A percentile compares a stretch with the other conserved stretches of the same genome.
These are phyloP conservation scores for Pseudopediastrum boryanum DNA, from an alignment of 139 green algal genomes.

Conservation along the genomic window DNA sequence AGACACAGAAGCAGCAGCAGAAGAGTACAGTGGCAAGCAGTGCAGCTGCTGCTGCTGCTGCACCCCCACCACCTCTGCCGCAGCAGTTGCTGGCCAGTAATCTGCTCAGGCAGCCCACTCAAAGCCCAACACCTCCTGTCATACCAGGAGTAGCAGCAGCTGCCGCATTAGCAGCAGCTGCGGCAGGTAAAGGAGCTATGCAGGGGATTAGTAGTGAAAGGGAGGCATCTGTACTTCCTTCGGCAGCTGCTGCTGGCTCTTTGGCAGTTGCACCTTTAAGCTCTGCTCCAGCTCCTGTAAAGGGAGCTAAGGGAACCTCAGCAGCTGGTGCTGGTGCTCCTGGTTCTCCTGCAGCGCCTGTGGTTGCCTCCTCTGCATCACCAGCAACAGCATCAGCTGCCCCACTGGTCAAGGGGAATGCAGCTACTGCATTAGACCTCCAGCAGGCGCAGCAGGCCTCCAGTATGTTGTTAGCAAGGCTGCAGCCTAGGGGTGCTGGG, in stretches of 20 bases:
- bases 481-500: not conserved
- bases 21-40: not conserved
- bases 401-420: constrained; percentile 16
- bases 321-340: not conserved
- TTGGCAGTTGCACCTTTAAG: not conserved
- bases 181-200: no score
- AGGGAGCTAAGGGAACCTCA: not conserved
- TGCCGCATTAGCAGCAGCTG: constrained; percentile 1
- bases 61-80: not conserved
- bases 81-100: constrained; percentile 1
- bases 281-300: not conserved
- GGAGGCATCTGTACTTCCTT: no score
- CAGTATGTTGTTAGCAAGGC: constrained; percentile 6
- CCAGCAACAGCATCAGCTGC: not conserved
- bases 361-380: not conserved
- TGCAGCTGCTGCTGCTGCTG: constrained; percentile 3
- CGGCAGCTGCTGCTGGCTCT: not conserved
- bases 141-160: constrained; percentile 7
- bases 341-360: not conserved
- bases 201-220: no score
- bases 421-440: constrained; percentile 26
- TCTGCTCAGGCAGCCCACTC: not conserved
- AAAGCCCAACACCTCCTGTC: not conserved
- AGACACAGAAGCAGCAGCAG: not conserved
- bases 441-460: constrained; percentile 31